Conservation (phyloP, 495 filamentous ascomycete genomes). For the Evansstolkia leycettana region DNA sequence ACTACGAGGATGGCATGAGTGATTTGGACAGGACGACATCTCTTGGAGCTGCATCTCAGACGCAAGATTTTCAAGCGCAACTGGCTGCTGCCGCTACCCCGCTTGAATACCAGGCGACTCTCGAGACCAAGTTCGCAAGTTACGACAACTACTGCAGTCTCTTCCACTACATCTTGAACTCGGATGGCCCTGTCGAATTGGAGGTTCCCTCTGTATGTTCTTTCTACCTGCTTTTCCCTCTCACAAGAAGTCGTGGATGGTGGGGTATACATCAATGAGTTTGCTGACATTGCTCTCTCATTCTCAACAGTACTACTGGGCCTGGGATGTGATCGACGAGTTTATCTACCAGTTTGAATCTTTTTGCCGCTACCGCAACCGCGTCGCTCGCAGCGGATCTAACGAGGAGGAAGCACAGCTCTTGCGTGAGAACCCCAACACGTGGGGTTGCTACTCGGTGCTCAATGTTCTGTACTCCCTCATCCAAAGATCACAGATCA, state of each 20-base stretch:
- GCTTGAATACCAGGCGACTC: conserved; percentile 83
- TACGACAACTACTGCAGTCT: conserved; percentile 99
- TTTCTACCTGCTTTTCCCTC: background rate
- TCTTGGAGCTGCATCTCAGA: conserved; percentile 29
- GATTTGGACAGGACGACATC: conserved; percentile 57
- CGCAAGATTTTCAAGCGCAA: conserved; percentile 83
- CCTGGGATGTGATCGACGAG: conserved; percentile 99
- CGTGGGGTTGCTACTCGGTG: conserved; percentile 98
- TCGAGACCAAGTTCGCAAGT: conserved; percentile 93
- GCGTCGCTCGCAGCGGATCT: conserved; percentile 72
- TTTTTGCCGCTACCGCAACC: conserved; percentile 90
- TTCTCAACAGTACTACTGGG: conserved; percentile 81
- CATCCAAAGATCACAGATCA: conserved; percentile 95
- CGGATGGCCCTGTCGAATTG: conserved; percentile 90
- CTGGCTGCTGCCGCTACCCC: conserved; percentile 83
- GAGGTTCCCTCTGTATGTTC: conserved; percentile 82
- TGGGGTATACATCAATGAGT: too few relatives aligned
- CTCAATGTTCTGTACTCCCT: conserved; percentile 98
- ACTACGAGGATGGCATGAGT: conserved; percentile 73
- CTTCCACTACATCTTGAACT: conserved; percentile 98
- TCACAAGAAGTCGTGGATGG: too few relatives aligned
- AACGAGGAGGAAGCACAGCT: conserved; percentile 83
- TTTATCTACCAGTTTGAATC: conserved; percentile 99
- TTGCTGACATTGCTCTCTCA: background rate
- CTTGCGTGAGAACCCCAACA: conserved; percentile 92